Base-by-base conservation (phyloP, 2,329 filamentous ascomycete species). In the Epichloe sylvatica region DNA sequence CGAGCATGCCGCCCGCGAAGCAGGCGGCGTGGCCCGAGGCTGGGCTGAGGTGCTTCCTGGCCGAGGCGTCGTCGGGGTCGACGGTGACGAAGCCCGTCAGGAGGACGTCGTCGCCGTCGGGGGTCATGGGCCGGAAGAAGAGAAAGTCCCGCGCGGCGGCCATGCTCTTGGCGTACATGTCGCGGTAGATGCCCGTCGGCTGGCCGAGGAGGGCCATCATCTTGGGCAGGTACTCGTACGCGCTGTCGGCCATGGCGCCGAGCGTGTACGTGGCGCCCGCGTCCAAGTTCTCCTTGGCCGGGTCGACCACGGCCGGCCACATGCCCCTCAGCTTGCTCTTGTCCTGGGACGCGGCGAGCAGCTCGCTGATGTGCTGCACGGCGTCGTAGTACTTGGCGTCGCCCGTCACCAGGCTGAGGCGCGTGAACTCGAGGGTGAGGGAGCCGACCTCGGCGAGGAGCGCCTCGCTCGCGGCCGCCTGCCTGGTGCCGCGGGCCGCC, bases 311-410 rank as follows among this genome's bases (percentile, higher is more conserved):
- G 19, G 76, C 72, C 1, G 84, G 85, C 83, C 83, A 92, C 67
- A 91, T 72, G 2, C 86, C 86, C 0, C 84, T 84, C 5, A 90
- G 64, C 40, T 69, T 71, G 1, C 84, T 88, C n/a, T 70, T 65
- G 57, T 77, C 76, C 65, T 91, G 86, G 54, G 77, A 75, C 25
- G 72, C 69, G 51, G 83, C 76, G 38, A 91, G 72, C 17, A 80
- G 72, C 51, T 83, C 74, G 21, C 79, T 84, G 51, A 91, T 78
- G 35, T 81, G 75, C 51, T 81, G 78, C 49, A 87, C 74, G 5
- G 84, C 85, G 61, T 89, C 84, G 62, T 81, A 86, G 66, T 84
- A 89, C 59, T 81, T 86, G 38, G 75, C 64, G 53, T 87, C 73
- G 38, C 76, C 76, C 0, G 84, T 86, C 43, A 88, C 66, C 60